These are phyloP conservation scores for Panus rudis DNA, from an alignment of 768 basidiomycete genomes.

Conservation along the genomic window DNA sequence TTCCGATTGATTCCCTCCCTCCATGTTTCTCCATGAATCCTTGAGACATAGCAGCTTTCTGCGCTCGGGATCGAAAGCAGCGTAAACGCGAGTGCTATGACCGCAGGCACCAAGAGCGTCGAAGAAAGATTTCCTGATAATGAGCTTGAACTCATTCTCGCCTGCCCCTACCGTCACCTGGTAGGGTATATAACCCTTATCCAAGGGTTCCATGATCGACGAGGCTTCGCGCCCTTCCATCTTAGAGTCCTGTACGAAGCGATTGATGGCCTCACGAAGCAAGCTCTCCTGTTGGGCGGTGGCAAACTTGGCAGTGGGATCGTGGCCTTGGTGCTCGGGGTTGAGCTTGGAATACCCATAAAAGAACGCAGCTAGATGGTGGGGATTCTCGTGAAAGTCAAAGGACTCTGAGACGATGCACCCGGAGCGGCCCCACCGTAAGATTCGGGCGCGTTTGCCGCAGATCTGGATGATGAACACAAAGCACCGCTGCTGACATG, in stretches of 20 bases:
- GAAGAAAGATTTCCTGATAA: not conserved
- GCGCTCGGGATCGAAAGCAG: not conserved
- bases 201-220: no score
- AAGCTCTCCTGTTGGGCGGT: not conserved
- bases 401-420: not conserved
- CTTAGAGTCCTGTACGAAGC: no score
- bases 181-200: not conserved
- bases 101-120: no score
- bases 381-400: not conserved
- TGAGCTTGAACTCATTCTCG: no score
- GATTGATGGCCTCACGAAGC: not conserved
- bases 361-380: not conserved
- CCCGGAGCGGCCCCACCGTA: not conserved
- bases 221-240: no score
- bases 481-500: not conserved
- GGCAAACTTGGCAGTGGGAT: not conserved
- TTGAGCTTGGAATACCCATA: not conserved
- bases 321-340: not conserved
- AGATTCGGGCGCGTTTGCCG: not conserved
- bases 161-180: not conserved
- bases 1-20: no score
- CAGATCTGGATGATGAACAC: not conserved
- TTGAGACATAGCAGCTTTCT: slow-evolving; percentile 1
- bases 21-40: slow-evolving; percentile 4
- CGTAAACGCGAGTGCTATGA: no score